Evolutionary conservation across 2,329 filamentous ascomycete genomes (phyloP).

Genomic region (Diplodia sapinea): DNA sequence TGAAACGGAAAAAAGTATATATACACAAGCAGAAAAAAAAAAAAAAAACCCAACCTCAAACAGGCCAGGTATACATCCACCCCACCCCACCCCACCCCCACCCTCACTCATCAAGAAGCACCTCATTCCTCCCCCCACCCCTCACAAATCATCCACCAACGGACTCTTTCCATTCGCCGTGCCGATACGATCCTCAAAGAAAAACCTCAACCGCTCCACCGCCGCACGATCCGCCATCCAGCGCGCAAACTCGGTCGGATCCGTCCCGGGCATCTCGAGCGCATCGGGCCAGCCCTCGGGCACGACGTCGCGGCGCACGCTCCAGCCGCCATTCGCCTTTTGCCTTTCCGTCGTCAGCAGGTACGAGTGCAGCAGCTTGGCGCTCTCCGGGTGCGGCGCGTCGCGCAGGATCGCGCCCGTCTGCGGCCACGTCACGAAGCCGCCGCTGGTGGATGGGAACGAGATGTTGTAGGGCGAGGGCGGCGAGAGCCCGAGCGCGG

Average conservation of each 20-base stretch:
- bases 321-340: constrained; percentile 42
- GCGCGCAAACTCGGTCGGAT: constrained; percentile 48
- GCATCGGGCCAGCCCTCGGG: constrained; percentile 41
- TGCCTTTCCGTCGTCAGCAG: constrained; percentile 54
- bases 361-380: constrained; percentile 59
- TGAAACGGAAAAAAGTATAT: too few species aligned
- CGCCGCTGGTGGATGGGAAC: constrained; percentile 44
- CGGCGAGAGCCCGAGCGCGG: constrained; percentile 18
- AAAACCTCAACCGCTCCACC: constrained; percentile 53
- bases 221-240: constrained; percentile 52
- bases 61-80: too few species aligned
- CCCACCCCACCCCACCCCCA: too few species aligned
- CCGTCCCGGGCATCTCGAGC: constrained; percentile 43
- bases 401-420: constrained; percentile 56
- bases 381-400: constrained; percentile 57
- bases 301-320: constrained; percentile 46
- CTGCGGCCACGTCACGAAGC: constrained; percentile 58
- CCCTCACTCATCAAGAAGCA: too few species aligned
- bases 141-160: constrained; percentile 40
- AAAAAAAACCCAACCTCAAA: too few species aligned
- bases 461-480: constrained; percentile 33
- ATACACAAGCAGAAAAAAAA: too few species aligned
- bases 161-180: constrained; percentile 53
- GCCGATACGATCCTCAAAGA: constrained; percentile 52
- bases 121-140: background rate